Percentiles rank a stretch among this genome's conserved stretches.
Conservation (phyloP, 768 basidiomycete species). For the Suillus spraguei region DNA sequence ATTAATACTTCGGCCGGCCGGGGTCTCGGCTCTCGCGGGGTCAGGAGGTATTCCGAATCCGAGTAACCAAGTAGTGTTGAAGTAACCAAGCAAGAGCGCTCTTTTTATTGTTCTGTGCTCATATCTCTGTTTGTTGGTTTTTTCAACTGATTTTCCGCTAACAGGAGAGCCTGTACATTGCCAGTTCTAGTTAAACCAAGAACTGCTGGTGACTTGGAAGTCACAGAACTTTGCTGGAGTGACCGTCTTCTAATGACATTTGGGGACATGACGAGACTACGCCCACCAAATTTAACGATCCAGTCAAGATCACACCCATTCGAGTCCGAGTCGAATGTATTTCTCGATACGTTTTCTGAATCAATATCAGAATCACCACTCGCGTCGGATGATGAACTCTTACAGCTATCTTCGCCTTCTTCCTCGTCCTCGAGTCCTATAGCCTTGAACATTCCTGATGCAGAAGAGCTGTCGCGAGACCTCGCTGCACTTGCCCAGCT, state of each 20-base stretch:
- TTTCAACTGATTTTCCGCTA: constrained; percentile 5
- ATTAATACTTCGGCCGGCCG: constrained; percentile 5
- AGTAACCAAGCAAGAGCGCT: constrained; percentile 12
- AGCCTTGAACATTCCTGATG: constrained; percentile 23
- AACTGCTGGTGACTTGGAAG: not conserved
- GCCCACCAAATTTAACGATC: constrained; percentile 56
- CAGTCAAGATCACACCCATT: constrained; percentile 32
- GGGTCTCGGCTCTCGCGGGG: constrained; percentile 5
- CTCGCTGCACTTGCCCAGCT: constrained; percentile 69
- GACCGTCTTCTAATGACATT: not conserved
- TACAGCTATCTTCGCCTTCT: constrained; percentile 34
- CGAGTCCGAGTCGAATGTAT: constrained; percentile 39
- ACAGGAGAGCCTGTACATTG: not conserved
- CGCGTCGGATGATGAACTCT: constrained; percentile 30
- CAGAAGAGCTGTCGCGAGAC: constrained; percentile 68
- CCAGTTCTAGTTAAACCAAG: not conserved
- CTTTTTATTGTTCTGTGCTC: constrained; percentile 3
- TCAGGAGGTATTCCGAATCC: constrained; percentile 9
- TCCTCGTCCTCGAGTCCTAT: constrained; percentile 23
- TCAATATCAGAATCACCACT: constrained; percentile 8
- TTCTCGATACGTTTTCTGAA: constrained; percentile 31
- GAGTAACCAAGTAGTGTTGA: constrained; percentile 9
- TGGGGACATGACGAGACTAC: constrained; percentile 38
- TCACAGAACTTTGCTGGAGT: not conserved
- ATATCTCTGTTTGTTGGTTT: not conserved